Evolutionary conservation across 768 basidiomycete species (phyloP), one percentile per base, ranked within the genome.

Genomic region (Suillus alpinus): DNA sequence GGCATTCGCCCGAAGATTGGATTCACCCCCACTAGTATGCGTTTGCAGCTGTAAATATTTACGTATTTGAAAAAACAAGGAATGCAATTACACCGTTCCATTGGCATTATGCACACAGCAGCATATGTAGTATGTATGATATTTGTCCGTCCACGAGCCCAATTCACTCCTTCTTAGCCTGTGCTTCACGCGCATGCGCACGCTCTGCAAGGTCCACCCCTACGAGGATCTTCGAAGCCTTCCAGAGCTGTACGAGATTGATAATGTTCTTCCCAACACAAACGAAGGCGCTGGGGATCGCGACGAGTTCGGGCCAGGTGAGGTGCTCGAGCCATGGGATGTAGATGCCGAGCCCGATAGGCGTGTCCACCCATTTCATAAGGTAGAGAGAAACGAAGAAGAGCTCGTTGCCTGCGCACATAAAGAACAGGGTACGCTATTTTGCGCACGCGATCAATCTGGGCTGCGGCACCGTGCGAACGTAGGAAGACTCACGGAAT

Each of bases 231-330:
- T 94, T 94, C 39, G 91, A 90, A 31, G 97, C 96, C 73, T 99
- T 99, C 95, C 95, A 98, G 60, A 98, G 85, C 74, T 99, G 97
- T 7, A 99, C 95, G 37, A 91, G 74, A 73, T 98, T 97, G 80
- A 99, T 93, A 59, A 95, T 68, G 72, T 98, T 97, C 80, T 98
- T 99, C 63, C 80, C 70, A 16, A 85, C 65, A 71, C 87, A 96
- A 51, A 97, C 76, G 0, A 87, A 89, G 65, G 80, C 80, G 40
- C 84, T 87, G 32, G 83, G 6, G 41, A 77, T 58, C 0, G 92
- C 94, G 65, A 94, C 72, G 4, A 87, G 63, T 69, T 91, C 86
- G 2, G 95, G 87, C 83, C 89, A 96, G 16, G 92, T 94, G 65
- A 90, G 67, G 23, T 0, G 72, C 12, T 14, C 44, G 51, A 60